Evolutionary conservation across 2,329 filamentous ascomycete genomes (phyloP), one percentile per base, ranked within the genome.

Genomic region (Leptographium radiaticola): DNA sequence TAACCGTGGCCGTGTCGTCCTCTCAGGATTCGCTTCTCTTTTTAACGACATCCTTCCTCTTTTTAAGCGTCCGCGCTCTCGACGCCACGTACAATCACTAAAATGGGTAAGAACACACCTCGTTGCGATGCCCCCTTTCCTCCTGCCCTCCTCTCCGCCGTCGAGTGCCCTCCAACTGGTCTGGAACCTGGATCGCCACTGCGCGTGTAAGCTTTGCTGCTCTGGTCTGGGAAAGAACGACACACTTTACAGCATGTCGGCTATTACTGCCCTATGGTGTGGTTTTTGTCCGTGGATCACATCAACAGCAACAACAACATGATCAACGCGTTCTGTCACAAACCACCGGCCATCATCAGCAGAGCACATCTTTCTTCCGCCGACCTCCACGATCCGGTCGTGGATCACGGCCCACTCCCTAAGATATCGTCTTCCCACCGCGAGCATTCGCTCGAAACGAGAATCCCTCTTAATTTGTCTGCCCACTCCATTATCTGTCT

Each of bases 31-130:
- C 58, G 60, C 59, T 56, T 53, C 36, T 59, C 59, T 64, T 65
- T 57, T 55, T 61, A 42, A 52, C 47, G 58, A 56, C 57, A 56
- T 57, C 55, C 63, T 62, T 53, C 52, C 52, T 54, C 43, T 49
- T 51, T 39, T 47, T 8, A 55, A 30, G 13, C 20, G 15, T 33
- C 34, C 55, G 31, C n/a, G 16, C 33, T 48, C 55, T 43, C 25
- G 38, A 48, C 48, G 45, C 36, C 46, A 15, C 48, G 25, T 49
- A 43, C 34, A 25, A 36, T 36, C 16, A 64, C 68, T 66, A 64
- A 63, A 68, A 74, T 74, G 71, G 71, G 71, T 74, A 74, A 74
- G 71, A 67, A 65, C 64, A 25, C 12, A 11, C 63, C 61, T 62
- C 62, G 59, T 54, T 57, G 46, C 62, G 56, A 52, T 53, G 15